Evolutionary conservation across 768 basidiomycete genomes (phyloP).

Genomic region (Auriscalpium orientale): DNA sequence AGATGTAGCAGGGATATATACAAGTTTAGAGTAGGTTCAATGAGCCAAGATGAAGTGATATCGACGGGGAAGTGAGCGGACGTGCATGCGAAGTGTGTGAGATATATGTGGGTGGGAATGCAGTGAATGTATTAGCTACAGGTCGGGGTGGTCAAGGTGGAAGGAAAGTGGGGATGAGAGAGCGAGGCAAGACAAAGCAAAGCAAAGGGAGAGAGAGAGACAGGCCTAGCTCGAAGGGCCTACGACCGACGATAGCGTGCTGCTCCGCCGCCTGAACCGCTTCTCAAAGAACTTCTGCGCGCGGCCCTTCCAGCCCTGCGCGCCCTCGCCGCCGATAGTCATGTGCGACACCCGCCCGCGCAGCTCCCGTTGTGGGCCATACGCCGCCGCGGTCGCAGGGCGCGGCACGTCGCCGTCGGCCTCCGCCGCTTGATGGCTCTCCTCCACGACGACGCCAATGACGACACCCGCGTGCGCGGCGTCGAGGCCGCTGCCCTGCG

Average conservation of each 20-base stretch:
- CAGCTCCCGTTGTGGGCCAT: background rate
- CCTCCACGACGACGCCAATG: conserved; percentile 15
- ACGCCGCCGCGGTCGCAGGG: background rate
- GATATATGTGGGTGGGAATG: too few species aligned
- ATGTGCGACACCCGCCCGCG: background rate
- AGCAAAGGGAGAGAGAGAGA: too few species aligned
- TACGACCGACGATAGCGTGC: background rate
- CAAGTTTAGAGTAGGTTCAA: too few species aligned
- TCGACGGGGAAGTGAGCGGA: too few species aligned
- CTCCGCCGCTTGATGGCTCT: conserved; percentile 1
- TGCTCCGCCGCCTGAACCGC: background rate
- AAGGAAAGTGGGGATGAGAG: too few species aligned
- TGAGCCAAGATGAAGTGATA: too few species aligned
- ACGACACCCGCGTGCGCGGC: conserved; percentile 5
- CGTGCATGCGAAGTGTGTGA: too few species aligned
- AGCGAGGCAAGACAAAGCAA: too few species aligned
- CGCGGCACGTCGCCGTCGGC: background rate
- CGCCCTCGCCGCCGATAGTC: background rate
- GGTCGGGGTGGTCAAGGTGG: too few species aligned
- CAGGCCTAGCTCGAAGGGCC: too few species aligned
- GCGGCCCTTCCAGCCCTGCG: background rate
- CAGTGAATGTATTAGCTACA: too few species aligned
- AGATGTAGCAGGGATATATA: too few species aligned
- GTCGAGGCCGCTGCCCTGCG: background rate
- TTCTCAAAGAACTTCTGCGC: conserved; percentile 1